Evolutionary conservation across 768 basidiomycete species (phyloP), one percentile per base, ranked within the genome.

Genomic region (Tulasnella sp.): DNA sequence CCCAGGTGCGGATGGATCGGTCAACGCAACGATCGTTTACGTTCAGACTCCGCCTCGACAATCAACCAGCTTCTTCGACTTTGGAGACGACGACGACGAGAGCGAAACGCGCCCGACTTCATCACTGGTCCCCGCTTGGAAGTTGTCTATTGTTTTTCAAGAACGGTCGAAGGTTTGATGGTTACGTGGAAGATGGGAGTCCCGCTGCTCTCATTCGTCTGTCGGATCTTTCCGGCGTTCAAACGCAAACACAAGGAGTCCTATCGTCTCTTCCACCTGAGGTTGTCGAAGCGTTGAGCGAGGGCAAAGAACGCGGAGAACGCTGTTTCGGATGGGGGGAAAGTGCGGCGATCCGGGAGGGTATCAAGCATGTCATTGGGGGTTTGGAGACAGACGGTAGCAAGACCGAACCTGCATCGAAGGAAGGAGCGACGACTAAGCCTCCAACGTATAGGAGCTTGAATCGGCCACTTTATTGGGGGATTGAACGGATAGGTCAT

Each of bases 231-330:
- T 67, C 61, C 29, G 11, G 2, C 11, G 29, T 26, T 26, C 11
- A 9, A 2, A 15, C 32, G 18, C 29, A 67, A 6, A 10, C 26
- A 13, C 61, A 35, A 20, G 29, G 87, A 87, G 32, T 81, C 93
- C 84, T 98, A 98, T 86, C 96, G 95, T 0, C 93, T 93, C 75
- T 92, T 90, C 0, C 98, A 97, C 88, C 92, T 94, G 89, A 96
- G 91, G 2, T 91, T 99, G n/a, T 94, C 98, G 86, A n/a, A 4
- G 13, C 44, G 13, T 3, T 44, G 44, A 23, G 23, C 23, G 51
- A 5, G 51, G 51, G 20, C 6, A 6, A 9, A 23, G 32, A 67
- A 26, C 23, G 15, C 9, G 61, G 15, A 18, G 26, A 67, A 35
- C 18, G 61, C 16, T 67, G 61, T 13, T 67, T 67, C 26, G 61